Evolutionary conservation across 148 eudicot species (phyloP).

Genomic region (Pouteria glomerata): DNA sequence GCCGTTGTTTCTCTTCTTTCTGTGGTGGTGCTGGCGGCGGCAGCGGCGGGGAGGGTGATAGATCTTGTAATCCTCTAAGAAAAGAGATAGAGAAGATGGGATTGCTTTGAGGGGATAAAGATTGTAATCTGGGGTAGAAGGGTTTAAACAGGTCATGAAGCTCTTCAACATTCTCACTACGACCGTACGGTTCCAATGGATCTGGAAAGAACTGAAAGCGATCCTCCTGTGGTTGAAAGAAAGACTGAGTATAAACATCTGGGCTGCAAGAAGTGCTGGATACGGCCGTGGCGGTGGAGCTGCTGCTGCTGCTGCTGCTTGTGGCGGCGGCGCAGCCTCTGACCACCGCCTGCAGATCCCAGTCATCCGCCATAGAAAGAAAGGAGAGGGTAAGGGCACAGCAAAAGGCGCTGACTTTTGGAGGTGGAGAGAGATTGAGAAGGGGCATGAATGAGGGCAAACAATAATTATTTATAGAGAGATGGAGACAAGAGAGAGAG

Average conservation of each 20-base stretch:
- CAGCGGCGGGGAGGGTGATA: conserved; percentile 8
- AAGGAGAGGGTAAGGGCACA: not conserved
- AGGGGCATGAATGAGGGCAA: not conserved
- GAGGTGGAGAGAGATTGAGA: not conserved
- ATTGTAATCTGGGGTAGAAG: conserved; percentile 18
- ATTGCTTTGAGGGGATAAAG: conserved; percentile 18
- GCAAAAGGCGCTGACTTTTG: conserved; percentile 2
- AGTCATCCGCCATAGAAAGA: conserved; percentile 47
- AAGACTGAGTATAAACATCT: not conserved
- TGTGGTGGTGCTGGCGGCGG: conserved; percentile 7
- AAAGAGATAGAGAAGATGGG: conserved; percentile 40
- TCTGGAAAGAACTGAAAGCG: conserved; percentile 23
- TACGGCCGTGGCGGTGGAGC: conserved; percentile 32
- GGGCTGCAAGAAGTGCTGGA: conserved; percentile 32
- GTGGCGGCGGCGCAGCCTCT: conserved; percentile 49
- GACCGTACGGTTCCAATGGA: conserved; percentile 26
- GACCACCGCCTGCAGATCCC: conserved; percentile 87
- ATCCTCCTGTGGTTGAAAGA: conserved; percentile 10
- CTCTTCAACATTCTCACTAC: conserved; percentile 18
- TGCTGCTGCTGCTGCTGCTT: too few species aligned
- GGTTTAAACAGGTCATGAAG: conserved; percentile 45
- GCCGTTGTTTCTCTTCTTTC: conserved; percentile 2
- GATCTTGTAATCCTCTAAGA: conserved; percentile 34
- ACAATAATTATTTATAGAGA: conserved; percentile 7
- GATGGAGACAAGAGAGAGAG: not conserved